These are phyloP conservation scores for Pleomassaria siparia DNA, from an alignment of 2,329 filamentous ascomycete genomes.

Conservation along the genomic window DNA sequence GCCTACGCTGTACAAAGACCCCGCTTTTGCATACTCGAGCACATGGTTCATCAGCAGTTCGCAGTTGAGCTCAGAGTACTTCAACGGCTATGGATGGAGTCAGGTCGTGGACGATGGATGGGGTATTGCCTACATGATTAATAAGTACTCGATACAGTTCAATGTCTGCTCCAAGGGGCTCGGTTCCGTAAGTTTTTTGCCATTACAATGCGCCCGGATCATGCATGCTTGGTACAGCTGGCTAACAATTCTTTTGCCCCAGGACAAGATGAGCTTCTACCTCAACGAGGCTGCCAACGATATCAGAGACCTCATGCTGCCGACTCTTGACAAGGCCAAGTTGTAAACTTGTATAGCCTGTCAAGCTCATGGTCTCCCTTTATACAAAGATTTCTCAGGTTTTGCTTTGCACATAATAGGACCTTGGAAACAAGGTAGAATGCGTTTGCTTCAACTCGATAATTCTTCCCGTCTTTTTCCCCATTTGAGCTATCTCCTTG, in stretches of 20 bases:
- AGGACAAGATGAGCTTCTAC: slow-evolving; percentile 90
- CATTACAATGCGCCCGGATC: too few species aligned
- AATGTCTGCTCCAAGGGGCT: slow-evolving; percentile 95
- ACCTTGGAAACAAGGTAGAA: neutral
- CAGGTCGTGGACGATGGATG: slow-evolving; percentile 96
- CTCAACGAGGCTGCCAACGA: slow-evolving; percentile 91
- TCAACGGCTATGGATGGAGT: slow-evolving; percentile 98
- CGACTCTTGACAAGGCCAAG: slow-evolving; percentile 87
- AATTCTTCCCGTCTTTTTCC: too few species aligned
- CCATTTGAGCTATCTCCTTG: too few species aligned
- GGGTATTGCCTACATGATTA: slow-evolving; percentile 99
- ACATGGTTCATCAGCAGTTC: slow-evolving; percentile 89
- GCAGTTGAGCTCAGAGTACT: slow-evolving; percentile 94
- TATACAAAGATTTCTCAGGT: too few species aligned
- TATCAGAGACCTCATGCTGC: slow-evolving; percentile 80
- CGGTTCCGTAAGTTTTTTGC: slow-evolving; percentile 63
- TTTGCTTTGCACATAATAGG: neutral
- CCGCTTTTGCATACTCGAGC: slow-evolving; percentile 77
- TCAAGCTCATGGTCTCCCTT: neutral
- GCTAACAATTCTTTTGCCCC: too few species aligned
- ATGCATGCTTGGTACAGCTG: too few species aligned
- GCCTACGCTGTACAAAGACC: slow-evolving; percentile 83
- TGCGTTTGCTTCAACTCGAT: neutral
- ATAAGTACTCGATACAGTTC: slow-evolving; percentile 98
- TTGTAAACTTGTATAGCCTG: slow-evolving; percentile 66